Evolutionary conservation across 2,329 filamentous ascomycete genomes (phyloP), one percentile per base, ranked within the genome.

Genomic region (Aspergillus sp.): DNA sequence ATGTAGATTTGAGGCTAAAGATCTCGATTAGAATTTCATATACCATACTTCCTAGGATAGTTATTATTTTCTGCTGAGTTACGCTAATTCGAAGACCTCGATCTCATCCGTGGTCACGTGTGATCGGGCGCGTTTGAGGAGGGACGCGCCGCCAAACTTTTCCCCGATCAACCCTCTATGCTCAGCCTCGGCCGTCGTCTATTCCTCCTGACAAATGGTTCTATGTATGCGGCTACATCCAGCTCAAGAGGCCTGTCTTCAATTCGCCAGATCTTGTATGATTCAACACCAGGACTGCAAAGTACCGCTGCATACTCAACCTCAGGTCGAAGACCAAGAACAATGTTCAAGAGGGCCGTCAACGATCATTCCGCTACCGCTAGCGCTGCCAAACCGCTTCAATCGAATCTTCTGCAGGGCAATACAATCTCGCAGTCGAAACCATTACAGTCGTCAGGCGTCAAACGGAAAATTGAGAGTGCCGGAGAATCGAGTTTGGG

Each of bases 261-360:
- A 27, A 48, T 57, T 54, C 57, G 53, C 50, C 54, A 50, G 42
- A 44, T 58, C 45, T 52, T 52, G 43, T 56, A 53, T 57, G 51
- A 52, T 52, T 51, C 41, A 41, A 38, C 47, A 19, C 22, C 56
- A 49, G 60, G 49, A 33, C 41, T 52, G 42, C 50, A 52, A 55
- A 49, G 49, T 48, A 50, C 48, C 45, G 57, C 55, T 35, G 48
- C 52, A 44, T 63, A 59, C 54, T 62, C 64, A 47, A 61, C 60
- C 20, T 54, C 54, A 39, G 45, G 53, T 33, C 56, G 58, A 46
- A 50, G 50, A n/a, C 45, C 39, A 39, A 49, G 47, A 39, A 45
- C 43, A 42, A 72, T 72, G 69, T 72, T 72, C 45, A 65, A 64
- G 38, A 70, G 68, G 51, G 69, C 68, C n/a, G 60, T 70, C 6